phyloP scores from a whole-genome alignment of 352 stramenopile genomes.

The Blastocystis sp. region DNA sequence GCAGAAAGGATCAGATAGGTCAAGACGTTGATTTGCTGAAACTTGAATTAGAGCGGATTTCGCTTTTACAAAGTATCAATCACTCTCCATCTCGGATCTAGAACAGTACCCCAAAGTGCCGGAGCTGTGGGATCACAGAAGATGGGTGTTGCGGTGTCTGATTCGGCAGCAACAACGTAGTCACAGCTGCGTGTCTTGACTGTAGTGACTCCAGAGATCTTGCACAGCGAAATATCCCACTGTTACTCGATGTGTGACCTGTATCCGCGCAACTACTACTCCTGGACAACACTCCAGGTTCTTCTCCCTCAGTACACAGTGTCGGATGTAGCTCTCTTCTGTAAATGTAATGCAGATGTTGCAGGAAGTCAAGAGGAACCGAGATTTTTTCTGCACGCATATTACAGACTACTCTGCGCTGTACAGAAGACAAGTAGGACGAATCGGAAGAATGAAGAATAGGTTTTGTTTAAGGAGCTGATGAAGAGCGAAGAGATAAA shows the following conservation, averaged over 20 bases:
- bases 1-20: conserved; percentile 18
- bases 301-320: neutral
- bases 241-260: conserved; percentile 32
- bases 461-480: neutral
- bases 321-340: neutral
- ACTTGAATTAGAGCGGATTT: neutral
- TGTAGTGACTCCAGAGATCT: neutral
- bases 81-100: neutral
- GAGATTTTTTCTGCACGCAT: neutral
- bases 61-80: neutral
- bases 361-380: neutral
- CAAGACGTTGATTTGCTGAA: neutral
- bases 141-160: neutral
- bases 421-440: conserved; percentile 10
- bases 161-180: neutral
- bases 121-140: conserved; percentile 42
- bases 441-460: neutral
- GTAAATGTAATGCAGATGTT: neutral
- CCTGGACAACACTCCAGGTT: conserved; percentile 36
- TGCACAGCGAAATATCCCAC: neutral
- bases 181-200: neutral
- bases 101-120: conserved; percentile 57
- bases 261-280: conserved; percentile 55
- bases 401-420: conserved; percentile 55
- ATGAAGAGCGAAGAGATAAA: neutral